phyloP scores from a whole-genome alignment of 2,329 filamentous ascomycete genomes.

The Didymella exigua region DNA sequence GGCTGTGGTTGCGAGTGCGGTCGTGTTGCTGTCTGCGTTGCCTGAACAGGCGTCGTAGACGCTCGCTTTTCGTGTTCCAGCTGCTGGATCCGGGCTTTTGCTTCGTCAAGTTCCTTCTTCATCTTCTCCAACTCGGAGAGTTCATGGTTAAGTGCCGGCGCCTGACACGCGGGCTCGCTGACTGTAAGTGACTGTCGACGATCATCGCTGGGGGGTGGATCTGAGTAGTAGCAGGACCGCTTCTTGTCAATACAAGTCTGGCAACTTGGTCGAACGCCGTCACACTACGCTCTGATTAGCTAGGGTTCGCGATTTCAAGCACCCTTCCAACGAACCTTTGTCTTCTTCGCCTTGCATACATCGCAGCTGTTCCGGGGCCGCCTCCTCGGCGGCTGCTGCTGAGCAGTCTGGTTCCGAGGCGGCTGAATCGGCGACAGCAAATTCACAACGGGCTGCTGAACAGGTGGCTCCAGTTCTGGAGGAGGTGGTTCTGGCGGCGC shows the following conservation, averaged over 20 bases:
- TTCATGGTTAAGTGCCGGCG: slow-evolving; percentile 27
- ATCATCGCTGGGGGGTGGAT: slow-evolving; percentile 25
- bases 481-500: slow-evolving; percentile 17
- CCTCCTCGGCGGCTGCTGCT: slow-evolving; percentile 21
- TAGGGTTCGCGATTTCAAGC: neutral
- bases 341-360: slow-evolving; percentile 46
- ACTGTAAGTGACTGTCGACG: slow-evolving; percentile 20
- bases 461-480: slow-evolving; percentile 24
- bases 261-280: slow-evolving; percentile 43
- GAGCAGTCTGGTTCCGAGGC: slow-evolving; percentile 10
- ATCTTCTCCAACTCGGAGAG: slow-evolving; percentile 43
- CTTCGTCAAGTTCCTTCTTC: slow-evolving; percentile 45
- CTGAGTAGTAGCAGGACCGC: slow-evolving; percentile 43
- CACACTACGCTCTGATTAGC: slow-evolving; percentile 37
- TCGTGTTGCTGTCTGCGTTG: slow-evolving; percentile 26
- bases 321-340: slow-evolving; percentile 34
- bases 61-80: slow-evolving; percentile 40
- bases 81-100: slow-evolving; percentile 44
- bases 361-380: slow-evolving; percentile 44
- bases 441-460: slow-evolving; percentile 9
- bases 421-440: slow-evolving; percentile 10
- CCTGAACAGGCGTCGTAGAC: slow-evolving; percentile 36
- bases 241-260: slow-evolving; percentile 45
- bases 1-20: slow-evolving; percentile 28
- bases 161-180: slow-evolving; percentile 23